phyloP scores from a whole-genome alignment of 2,329 filamentous ascomycete species.

The Nakataea oryzae region DNA sequence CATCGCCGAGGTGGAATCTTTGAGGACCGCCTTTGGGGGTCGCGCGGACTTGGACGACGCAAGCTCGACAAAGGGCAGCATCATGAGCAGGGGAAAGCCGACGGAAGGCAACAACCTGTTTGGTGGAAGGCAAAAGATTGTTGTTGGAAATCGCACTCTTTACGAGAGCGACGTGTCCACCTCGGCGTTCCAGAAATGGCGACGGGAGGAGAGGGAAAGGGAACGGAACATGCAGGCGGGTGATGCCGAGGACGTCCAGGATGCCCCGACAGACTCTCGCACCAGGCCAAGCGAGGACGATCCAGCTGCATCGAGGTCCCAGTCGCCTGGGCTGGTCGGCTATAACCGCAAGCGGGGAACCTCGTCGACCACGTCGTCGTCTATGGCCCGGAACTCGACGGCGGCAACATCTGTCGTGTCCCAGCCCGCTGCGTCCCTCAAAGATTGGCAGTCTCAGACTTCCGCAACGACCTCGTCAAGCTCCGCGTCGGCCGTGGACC shows the following conservation, averaged over 20 bases:
- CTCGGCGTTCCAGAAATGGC: slow-evolving; percentile 74
- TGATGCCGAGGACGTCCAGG: slow-evolving; percentile 23
- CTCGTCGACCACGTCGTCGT: slow-evolving; percentile 72
- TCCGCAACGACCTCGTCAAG: slow-evolving; percentile 23
- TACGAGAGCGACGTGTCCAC: slow-evolving; percentile 82
- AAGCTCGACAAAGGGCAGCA: slow-evolving; percentile 50
- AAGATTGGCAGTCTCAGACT: slow-evolving; percentile 35
- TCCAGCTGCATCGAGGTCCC: slow-evolving; percentile 26
- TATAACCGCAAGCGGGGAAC: slow-evolving; percentile 74
- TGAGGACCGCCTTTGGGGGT: slow-evolving; percentile 46
- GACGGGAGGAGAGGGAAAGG: slow-evolving; percentile 46
- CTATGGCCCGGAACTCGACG: slow-evolving; percentile 66
- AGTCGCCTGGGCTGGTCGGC: slow-evolving; percentile 47
- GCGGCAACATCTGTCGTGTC: slow-evolving; percentile 84
- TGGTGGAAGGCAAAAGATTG: slow-evolving; percentile 85
- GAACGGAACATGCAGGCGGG: slow-evolving; percentile 20
- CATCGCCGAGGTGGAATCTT: slow-evolving; percentile 84
- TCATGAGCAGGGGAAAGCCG: slow-evolving; percentile 78
- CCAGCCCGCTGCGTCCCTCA: slow-evolving; percentile 42
- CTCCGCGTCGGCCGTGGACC: slow-evolving; percentile 40
- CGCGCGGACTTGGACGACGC: slow-evolving; percentile 62
- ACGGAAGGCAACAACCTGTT: slow-evolving; percentile 89
- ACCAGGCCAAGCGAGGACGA: slow-evolving; percentile 20
- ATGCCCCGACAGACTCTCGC: slow-evolving; percentile 18
- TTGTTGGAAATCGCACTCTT: slow-evolving; percentile 44